Conservation (phyloP, 2,329 filamentous ascomycete species). For the Calonectria hongkongensis region DNA sequence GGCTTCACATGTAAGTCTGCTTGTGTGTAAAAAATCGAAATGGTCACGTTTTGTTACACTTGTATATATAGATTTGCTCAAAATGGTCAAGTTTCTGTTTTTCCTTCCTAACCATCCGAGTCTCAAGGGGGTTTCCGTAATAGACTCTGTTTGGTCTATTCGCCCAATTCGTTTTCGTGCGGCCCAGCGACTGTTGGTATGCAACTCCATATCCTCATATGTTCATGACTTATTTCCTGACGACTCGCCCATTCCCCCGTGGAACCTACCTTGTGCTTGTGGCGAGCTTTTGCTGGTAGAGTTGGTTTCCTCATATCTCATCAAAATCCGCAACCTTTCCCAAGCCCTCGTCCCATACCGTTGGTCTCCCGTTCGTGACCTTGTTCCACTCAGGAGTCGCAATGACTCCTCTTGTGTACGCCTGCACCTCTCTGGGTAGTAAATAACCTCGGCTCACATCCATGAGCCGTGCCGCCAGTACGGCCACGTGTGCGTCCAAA, state of each 20-base stretch:
- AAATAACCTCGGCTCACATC: slow-evolving; percentile 53
- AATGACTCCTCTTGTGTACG: slow-evolving; percentile 48
- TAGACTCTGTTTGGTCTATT: neutral
- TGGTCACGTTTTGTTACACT: neutral
- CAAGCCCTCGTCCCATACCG: slow-evolving; percentile 49
- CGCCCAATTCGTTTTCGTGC: slow-evolving; percentile 14
- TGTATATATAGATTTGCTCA: slow-evolving; percentile 11
- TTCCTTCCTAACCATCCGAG: neutral
- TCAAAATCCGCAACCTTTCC: slow-evolving; percentile 49
- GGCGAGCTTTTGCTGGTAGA: slow-evolving; percentile 6
- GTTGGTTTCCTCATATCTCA: slow-evolving; percentile 37
- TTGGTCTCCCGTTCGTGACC: slow-evolving; percentile 53
- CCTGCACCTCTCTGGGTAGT: slow-evolving; percentile 46
- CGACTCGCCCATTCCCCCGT: neutral
- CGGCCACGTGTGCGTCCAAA: slow-evolving; percentile 54
- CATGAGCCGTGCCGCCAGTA: slow-evolving; percentile 49
- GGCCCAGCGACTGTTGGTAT: neutral
- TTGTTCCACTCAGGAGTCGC: slow-evolving; percentile 54
- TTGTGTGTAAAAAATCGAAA: neutral
- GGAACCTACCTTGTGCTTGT: neutral
- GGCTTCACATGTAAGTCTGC: neutral
- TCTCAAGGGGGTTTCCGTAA: neutral
- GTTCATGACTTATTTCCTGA: slow-evolving; percentile 1
- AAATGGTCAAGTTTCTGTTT: neutral
- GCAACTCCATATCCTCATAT: neutral